Conservation (phyloP, 2,329 filamentous ascomycete genomes). For the Triangularia setosa region DNA sequence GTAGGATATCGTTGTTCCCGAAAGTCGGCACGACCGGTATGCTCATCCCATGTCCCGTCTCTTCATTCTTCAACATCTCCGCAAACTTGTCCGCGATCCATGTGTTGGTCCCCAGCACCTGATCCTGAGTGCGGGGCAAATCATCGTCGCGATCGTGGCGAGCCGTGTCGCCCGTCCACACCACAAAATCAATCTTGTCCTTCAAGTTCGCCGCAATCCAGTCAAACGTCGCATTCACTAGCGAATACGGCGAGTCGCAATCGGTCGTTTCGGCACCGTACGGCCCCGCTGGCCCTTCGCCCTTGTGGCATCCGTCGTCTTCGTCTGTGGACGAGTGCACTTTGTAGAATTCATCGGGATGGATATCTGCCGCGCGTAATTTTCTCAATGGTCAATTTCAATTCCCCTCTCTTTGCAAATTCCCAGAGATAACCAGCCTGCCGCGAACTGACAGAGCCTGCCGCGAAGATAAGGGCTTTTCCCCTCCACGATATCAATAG, state of each 20-base stretch:
- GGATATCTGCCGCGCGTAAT: slow-evolving; percentile 63
- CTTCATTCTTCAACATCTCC: slow-evolving; percentile 61
- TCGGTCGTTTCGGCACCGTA: slow-evolving; percentile 84
- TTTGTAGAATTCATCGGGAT: slow-evolving; percentile 87
- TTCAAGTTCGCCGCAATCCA: slow-evolving; percentile 80
- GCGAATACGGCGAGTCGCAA: slow-evolving; percentile 77
- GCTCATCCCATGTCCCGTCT: slow-evolving; percentile 52
- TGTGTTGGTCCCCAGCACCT: slow-evolving; percentile 76
- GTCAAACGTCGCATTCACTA: slow-evolving; percentile 83
- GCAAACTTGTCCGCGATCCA: slow-evolving; percentile 72
- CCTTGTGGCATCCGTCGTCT: slow-evolving; percentile 72
- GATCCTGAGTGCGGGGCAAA: slow-evolving; percentile 67
- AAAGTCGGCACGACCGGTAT: slow-evolving; percentile 86
- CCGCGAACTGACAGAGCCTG: not conserved
- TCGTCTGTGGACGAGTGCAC: slow-evolving; percentile 67
- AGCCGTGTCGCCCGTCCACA: slow-evolving; percentile 90
- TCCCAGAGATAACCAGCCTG: slow-evolving; percentile 10
- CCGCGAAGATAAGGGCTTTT: not conserved
- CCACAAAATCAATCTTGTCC: slow-evolving; percentile 79
- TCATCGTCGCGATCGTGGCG: slow-evolving; percentile 84
- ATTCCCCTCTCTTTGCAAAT: too few relatives aligned
- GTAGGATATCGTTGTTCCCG: slow-evolving; percentile 96
- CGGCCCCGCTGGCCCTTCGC: slow-evolving; percentile 69
- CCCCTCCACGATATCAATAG: not conserved
- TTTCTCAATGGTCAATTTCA: not conserved